phyloP scores from a whole-genome alignment of 2,329 filamentous ascomycete species.

The Trichothecium sympodiale region DNA sequence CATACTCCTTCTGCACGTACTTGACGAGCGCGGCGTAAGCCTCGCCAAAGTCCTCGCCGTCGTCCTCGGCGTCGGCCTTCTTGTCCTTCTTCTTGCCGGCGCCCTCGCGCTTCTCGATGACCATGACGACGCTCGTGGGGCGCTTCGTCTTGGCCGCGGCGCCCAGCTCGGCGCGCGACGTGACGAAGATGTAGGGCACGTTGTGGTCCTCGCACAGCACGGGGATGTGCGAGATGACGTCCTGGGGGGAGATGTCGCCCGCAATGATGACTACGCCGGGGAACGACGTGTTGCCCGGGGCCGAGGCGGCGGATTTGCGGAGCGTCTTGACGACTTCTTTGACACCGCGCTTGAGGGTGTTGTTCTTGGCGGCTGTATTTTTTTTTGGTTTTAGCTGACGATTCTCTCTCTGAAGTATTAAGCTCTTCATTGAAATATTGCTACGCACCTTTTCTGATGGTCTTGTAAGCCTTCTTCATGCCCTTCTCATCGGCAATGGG shows the following conservation, averaged over 20 bases:
- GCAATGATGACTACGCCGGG: conserved; percentile 82
- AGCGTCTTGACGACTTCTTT: conserved; percentile 99
- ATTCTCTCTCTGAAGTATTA: no score
- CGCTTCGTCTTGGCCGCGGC: conserved; percentile 91
- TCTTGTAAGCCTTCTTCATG: conserved; percentile 50
- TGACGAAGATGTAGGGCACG: conserved; percentile 92
- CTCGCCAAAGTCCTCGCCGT: conserved; percentile 50
- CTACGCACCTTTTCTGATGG: conserved; percentile 44
- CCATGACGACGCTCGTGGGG: conserved; percentile 93
- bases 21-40: conserved; percentile 55
- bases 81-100: conserved; percentile 33
- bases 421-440: no score
- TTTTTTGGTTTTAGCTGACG: no score
- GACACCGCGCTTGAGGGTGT: conserved; percentile 92
- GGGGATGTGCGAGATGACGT: conserved; percentile 96
- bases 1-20: conserved; percentile 53
- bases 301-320: conserved; percentile 71
- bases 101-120: conserved; percentile 45
- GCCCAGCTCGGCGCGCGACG: conserved; percentile 84
- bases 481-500: conserved; percentile 72
- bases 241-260: conserved; percentile 95
- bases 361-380: conserved; percentile 77
- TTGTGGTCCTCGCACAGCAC: conserved; percentile 97
- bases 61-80: conserved; percentile 35
- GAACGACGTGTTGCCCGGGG: conserved; percentile 50